Percentiles rank a stretch among this genome's conserved stretches.
Conservation (phyloP, 2,329 filamentous ascomycete species). For the Scleromitrula shiraiana region DNA sequence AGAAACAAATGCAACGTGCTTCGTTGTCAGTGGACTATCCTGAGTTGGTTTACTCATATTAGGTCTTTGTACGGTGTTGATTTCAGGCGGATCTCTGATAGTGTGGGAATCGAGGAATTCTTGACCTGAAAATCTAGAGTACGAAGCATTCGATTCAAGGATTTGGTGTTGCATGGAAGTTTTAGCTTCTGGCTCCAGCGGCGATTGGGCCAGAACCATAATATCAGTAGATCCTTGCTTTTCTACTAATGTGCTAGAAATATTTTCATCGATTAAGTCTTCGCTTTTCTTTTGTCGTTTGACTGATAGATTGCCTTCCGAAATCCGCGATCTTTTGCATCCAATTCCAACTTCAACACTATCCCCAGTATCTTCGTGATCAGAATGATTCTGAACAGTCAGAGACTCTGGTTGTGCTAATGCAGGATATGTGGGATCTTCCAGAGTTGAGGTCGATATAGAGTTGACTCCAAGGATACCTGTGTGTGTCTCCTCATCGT, state of each 20-base stretch:
- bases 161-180: constrained; percentile 4
- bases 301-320: not conserved
- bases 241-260: no score
- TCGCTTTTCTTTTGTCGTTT: not conserved
- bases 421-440: no score
- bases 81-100: constrained; percentile 68
- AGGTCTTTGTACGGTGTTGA: no score
- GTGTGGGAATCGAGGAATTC: constrained; percentile 56
- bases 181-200: not conserved
- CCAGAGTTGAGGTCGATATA: no score
- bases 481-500: no score
- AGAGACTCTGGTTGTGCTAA: not conserved
- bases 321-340: not conserved
- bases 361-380: not conserved
- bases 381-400: not conserved
- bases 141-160: constrained; percentile 6
- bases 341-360: not conserved
- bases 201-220: not conserved
- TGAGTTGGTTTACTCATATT: constrained; percentile 61
- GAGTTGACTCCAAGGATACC: no score
- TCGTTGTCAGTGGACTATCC: constrained; percentile 32
- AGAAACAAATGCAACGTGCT: not conserved
- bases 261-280: not conserved
- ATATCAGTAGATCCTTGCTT: no score
- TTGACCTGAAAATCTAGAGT: constrained; percentile 29